Evolutionary conservation across 495 filamentous ascomycete species (phyloP).

Genomic region (Recurvomyces mirabilis): DNA sequence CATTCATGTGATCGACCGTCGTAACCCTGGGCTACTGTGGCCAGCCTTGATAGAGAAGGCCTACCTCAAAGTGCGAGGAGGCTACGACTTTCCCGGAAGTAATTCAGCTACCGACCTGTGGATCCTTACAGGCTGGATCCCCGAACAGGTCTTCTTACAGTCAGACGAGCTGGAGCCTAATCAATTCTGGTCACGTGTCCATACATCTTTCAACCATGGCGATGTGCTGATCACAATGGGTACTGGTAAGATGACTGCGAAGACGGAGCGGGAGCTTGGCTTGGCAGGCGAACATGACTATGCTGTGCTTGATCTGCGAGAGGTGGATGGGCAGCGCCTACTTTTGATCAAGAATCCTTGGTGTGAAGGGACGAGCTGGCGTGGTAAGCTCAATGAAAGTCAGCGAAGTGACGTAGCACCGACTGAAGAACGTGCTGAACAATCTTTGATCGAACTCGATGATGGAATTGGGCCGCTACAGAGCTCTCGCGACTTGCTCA

Average conservation of each 20-base stretch:
- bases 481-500: slow-evolving; percentile 16
- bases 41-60: slow-evolving; percentile 95
- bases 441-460: not conserved
- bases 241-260: slow-evolving; percentile 63
- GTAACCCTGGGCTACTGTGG: slow-evolving; percentile 66
- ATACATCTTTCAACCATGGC: slow-evolving; percentile 58
- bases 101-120: slow-evolving; percentile 92
- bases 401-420: not conserved
- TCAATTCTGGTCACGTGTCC: slow-evolving; percentile 68
- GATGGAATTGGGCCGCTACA: slow-evolving; percentile 4
- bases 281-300: slow-evolving; percentile 88
- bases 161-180: slow-evolving; percentile 62
- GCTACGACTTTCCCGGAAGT: slow-evolving; percentile 97
- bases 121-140: slow-evolving; percentile 89
- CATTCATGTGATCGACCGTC: slow-evolving; percentile 80
- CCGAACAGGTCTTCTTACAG: slow-evolving; percentile 86
- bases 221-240: slow-evolving; percentile 85
- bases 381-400: slow-evolving; percentile 27
- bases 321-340: slow-evolving; percentile 47
- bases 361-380: slow-evolving; percentile 69
- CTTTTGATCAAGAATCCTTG: slow-evolving; percentile 93
- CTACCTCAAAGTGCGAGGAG: slow-evolving; percentile 90
- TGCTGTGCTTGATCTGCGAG: slow-evolving; percentile 71
- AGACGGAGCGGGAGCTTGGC: slow-evolving; percentile 68
- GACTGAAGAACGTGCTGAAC: not conserved